Conservation (phyloP, 805 yeast species). For the Metschnikowia drakensbergensis region DNA sequence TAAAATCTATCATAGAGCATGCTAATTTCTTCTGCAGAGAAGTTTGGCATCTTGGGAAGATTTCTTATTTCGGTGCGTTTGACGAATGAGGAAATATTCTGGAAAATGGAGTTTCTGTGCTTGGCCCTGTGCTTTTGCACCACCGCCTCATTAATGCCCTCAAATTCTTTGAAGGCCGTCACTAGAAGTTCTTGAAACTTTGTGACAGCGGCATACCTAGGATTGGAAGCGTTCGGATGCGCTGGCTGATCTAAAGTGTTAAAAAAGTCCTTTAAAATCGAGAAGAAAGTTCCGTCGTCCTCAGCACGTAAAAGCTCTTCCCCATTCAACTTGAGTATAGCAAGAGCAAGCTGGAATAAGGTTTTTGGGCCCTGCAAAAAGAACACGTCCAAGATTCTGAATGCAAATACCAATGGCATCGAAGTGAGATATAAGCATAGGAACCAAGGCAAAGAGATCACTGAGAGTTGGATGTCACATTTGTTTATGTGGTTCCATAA, state of each 20-base stretch:
- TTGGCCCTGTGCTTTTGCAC: constrained; percentile 65
- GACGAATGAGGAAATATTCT: constrained; percentile 84
- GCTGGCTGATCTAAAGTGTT: constrained; percentile 72
- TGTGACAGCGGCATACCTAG: constrained; percentile 63
- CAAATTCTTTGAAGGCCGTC: constrained; percentile 88
- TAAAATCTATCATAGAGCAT: constrained; percentile 83
- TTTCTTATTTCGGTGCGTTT: constrained; percentile 89
- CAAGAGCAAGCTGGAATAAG: constrained; percentile 88
- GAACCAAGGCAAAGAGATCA: constrained; percentile 96
- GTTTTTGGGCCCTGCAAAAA: constrained; percentile 87
- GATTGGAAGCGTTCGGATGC: constrained; percentile 65
- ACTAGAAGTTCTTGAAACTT: constrained; percentile 87
- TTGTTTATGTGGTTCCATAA: constrained; percentile 76
- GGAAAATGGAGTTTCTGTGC: constrained; percentile 72
- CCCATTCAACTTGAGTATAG: constrained; percentile 84
- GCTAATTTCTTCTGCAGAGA: constrained; percentile 56
- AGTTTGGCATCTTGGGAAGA: constrained; percentile 66
- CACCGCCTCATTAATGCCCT: constrained; percentile 70
- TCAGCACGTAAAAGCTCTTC: constrained; percentile 72
- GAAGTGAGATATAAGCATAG: constrained; percentile 83
- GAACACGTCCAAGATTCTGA: constrained; percentile 84
- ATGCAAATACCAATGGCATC: constrained; percentile 93
- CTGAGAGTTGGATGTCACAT: constrained; percentile 85
- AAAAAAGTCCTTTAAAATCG: constrained; percentile 80
- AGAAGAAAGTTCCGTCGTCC: constrained; percentile 91